A percentile compares a stretch with the other conserved stretches of the same genome.
These are phyloP conservation scores for Tolypocladium sp. DNA, from an alignment of 2,329 filamentous ascomycete genomes.

Conservation along the genomic window DNA sequence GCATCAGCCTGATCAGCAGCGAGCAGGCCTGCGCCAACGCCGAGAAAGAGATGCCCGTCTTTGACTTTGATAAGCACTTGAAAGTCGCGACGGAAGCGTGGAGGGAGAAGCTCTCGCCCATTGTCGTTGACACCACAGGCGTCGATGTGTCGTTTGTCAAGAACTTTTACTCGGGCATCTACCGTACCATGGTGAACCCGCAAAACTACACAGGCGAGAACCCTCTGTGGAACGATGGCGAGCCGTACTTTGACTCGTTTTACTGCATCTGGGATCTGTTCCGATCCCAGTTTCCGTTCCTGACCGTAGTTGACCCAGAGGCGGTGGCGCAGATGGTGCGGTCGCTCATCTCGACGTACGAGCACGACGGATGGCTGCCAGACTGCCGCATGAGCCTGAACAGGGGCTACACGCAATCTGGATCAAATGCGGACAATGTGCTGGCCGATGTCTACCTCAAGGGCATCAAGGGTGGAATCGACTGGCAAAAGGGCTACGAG, in stretches of 20 bases:
- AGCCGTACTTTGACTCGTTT: slow-evolving; percentile 68
- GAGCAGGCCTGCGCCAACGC: slow-evolving; percentile 60
- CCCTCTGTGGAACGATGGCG: slow-evolving; percentile 52
- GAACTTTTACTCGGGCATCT: slow-evolving; percentile 66
- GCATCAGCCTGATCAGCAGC: slow-evolving; percentile 59
- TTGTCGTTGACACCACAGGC: slow-evolving; percentile 42
- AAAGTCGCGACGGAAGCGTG: slow-evolving; percentile 46
- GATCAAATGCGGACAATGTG: slow-evolving; percentile 64
- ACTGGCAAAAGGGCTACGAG: slow-evolving; percentile 59
- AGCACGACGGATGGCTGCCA: slow-evolving; percentile 60
- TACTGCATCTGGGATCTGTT: slow-evolving; percentile 73
- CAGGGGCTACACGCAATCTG: slow-evolving; percentile 66
- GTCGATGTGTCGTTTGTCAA: slow-evolving; percentile 45
- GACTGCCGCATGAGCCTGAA: slow-evolving; percentile 71
- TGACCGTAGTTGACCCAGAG: slow-evolving; percentile 57
- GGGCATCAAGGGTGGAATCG: slow-evolving; percentile 49
- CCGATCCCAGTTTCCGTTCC: slow-evolving; percentile 57
- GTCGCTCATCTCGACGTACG: slow-evolving; percentile 63
- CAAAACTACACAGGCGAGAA: slow-evolving; percentile 71
- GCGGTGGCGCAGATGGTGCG: slow-evolving; percentile 59
- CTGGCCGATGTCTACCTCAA: slow-evolving; percentile 61
- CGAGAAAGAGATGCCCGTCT: slow-evolving; percentile 59
- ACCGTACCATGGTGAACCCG: slow-evolving; percentile 62
- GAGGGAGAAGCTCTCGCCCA: slow-evolving; percentile 50
- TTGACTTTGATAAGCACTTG: slow-evolving; percentile 49